Percentiles rank a stretch among this genome's conserved stretches.
phyloP scores from a whole-genome alignment of 2,329 filamentous ascomycete species.

The Pestalotiopsis sp. region DNA sequence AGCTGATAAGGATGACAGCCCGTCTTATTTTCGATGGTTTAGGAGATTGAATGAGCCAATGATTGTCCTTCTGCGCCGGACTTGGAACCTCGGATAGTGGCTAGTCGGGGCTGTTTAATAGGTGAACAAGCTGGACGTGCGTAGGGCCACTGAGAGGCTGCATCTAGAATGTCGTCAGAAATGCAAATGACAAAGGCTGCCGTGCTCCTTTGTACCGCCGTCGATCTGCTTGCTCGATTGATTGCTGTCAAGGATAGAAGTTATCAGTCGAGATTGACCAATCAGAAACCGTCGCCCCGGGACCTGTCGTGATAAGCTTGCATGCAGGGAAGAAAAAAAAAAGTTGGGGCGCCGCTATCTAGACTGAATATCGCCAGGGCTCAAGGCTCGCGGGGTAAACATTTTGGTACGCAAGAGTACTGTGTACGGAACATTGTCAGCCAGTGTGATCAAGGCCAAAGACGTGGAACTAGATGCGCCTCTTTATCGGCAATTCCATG shows the following conservation, averaged over 20 bases:
- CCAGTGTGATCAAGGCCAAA: too few relatives aligned
- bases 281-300: neutral
- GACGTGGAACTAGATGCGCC: too few relatives aligned
- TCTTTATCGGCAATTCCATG: too few relatives aligned
- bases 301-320: conserved; percentile 6
- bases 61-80: neutral
- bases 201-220: neutral
- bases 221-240: conserved; percentile 1
- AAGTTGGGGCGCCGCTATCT: neutral
- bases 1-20: neutral
- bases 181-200: neutral
- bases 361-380: neutral
- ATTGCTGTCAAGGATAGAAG: conserved; percentile 6
- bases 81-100: neutral
- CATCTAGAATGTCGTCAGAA: neutral
- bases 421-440: too few relatives aligned
- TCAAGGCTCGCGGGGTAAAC: neutral
- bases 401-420: neutral
- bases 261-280: conserved; percentile 6
- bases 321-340: conserved; percentile 2
- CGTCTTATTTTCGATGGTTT: conserved; percentile 14
- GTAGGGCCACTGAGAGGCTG: neutral
- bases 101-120: neutral
- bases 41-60: conserved; percentile 19
- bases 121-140: neutral